Conservation (phyloP, 768 basidiomycete species). For the Lepiota brunneoincarnata region DNA sequence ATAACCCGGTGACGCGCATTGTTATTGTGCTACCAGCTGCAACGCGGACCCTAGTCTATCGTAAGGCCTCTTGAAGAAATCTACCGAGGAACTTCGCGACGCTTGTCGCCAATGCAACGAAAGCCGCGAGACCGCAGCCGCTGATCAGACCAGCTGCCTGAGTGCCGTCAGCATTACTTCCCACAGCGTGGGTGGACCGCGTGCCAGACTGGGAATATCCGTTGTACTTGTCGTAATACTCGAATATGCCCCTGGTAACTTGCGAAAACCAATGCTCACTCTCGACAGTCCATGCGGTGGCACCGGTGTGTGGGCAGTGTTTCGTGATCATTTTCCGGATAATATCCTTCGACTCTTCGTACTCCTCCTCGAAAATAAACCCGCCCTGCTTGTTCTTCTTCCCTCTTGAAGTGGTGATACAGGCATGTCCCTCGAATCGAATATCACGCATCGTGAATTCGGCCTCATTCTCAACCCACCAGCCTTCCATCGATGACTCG, state of each 20-base stretch:
- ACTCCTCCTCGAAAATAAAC: conserved; percentile 17
- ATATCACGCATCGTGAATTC: conserved; percentile 7
- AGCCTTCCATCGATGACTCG: conserved; percentile 12
- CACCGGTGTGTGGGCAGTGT: not conserved
- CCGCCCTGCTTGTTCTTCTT: conserved; percentile 10
- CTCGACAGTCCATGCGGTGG: not conserved
- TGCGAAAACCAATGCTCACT: not conserved
- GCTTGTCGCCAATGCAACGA: no score
- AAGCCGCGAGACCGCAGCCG: no score
- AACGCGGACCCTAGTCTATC: no score
- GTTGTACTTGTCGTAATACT: conserved; percentile 3
- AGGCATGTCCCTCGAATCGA: conserved; percentile 8
- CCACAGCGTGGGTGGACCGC: not conserved
- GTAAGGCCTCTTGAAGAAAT: no score
- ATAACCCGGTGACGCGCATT: no score
- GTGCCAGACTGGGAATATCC: conserved; percentile 8
- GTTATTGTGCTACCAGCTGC: no score
- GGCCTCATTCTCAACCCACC: conserved; percentile 9
- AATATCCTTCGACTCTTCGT: conserved; percentile 11
- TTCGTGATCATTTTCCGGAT: conserved; percentile 4
- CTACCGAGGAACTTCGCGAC: no score
- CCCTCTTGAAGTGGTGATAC: conserved; percentile 27
- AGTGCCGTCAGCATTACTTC: no score
- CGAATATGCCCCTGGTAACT: not conserved
- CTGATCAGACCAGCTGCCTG: no score